These are phyloP conservation scores for Pythium apleroticum DNA, from an alignment of 352 stramenopile genomes.

Conservation along the genomic window DNA sequence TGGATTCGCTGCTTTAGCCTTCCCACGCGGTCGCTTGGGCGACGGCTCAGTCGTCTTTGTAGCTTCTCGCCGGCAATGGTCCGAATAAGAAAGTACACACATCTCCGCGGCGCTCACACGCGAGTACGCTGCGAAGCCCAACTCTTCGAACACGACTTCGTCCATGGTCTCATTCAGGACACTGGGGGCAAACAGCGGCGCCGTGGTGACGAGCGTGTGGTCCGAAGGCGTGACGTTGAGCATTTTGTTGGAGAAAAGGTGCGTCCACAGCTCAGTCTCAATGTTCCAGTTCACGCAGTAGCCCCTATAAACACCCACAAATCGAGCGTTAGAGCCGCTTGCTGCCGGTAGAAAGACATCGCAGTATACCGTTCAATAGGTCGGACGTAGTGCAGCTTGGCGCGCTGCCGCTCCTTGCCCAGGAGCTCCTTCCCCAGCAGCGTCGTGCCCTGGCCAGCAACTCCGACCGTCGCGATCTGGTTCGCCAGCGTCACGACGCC, in stretches of 20 bases:
- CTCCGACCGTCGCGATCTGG: constrained; percentile 37
- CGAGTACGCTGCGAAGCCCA: constrained; percentile 55
- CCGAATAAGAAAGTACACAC: constrained; percentile 62
- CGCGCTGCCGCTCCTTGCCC: constrained; percentile 52
- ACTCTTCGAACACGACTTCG: constrained; percentile 80
- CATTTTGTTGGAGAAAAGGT: constrained; percentile 55
- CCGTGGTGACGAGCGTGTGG: constrained; percentile 54
- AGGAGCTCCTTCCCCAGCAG: constrained; percentile 52
- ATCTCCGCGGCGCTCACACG: constrained; percentile 57
- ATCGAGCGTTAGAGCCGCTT: background rate
- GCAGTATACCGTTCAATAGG: constrained; percentile 27
- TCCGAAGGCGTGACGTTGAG: constrained; percentile 50
- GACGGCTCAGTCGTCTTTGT: background rate
- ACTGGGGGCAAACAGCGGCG: constrained; percentile 53
- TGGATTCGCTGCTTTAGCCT: background rate
- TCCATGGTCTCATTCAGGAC: constrained; percentile 73
- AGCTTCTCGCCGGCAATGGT: constrained; percentile 29
- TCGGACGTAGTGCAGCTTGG: constrained; percentile 25
- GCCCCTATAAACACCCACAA: constrained; percentile 55
- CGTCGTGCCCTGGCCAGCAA: constrained; percentile 18
- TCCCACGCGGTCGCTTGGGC: constrained; percentile 17
- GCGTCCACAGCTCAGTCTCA: constrained; percentile 56
- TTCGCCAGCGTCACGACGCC: constrained; percentile 43
- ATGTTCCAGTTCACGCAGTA: constrained; percentile 86
- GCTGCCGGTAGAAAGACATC: constrained; percentile 6